Conservation (phyloP, 352 stramenopile genomes). For the Phytopythium ostracodes region DNA sequence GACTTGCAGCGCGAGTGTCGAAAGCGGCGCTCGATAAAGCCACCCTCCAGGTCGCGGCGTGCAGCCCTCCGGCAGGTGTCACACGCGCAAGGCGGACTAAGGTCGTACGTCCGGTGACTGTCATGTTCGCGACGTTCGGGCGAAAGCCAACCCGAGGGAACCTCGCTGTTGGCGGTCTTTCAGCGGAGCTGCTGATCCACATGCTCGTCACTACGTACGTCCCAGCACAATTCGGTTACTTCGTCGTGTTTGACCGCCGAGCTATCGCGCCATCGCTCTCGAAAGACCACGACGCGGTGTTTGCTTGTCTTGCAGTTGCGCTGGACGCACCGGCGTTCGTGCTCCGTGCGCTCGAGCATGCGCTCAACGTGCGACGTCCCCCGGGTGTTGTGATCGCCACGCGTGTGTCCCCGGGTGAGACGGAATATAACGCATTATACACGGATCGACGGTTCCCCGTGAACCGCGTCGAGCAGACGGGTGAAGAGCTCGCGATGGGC, state of each 20-base stretch:
- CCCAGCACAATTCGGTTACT: slow-evolving; percentile 91
- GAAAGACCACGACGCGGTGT: slow-evolving; percentile 41
- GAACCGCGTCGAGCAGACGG: slow-evolving; percentile 91
- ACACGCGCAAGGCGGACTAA: slow-evolving; percentile 74
- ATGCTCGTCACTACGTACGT: slow-evolving; percentile 92
- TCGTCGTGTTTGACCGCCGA: slow-evolving; percentile 82
- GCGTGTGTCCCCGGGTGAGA: slow-evolving; percentile 12
- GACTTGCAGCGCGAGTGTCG: slow-evolving; percentile 44
- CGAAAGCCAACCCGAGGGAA: slow-evolving; percentile 80
- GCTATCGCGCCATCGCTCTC: slow-evolving; percentile 41
- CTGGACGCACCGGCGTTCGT: slow-evolving; percentile 47
- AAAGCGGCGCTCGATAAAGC: slow-evolving; percentile 53
- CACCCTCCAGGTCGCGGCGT: slow-evolving; percentile 59
- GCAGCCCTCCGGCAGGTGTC: slow-evolving; percentile 47
- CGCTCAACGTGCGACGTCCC: slow-evolving; percentile 79
- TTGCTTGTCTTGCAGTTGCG: slow-evolving; percentile 43
- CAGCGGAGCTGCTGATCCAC: slow-evolving; percentile 84
- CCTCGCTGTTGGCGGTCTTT: slow-evolving; percentile 80
- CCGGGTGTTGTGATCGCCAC: slow-evolving; percentile 82
- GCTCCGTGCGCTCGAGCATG: slow-evolving; percentile 77
- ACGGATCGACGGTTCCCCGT: slow-evolving; percentile 33
- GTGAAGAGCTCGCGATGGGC: slow-evolving; percentile 79
- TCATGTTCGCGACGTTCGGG: slow-evolving; percentile 90
- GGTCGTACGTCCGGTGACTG: slow-evolving; percentile 65
- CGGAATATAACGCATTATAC: slow-evolving; percentile 6